Evolutionary conservation across 768 basidiomycete species (phyloP), one percentile per base, ranked within the genome.

Genomic region (Gymnopilus dilepis): DNA sequence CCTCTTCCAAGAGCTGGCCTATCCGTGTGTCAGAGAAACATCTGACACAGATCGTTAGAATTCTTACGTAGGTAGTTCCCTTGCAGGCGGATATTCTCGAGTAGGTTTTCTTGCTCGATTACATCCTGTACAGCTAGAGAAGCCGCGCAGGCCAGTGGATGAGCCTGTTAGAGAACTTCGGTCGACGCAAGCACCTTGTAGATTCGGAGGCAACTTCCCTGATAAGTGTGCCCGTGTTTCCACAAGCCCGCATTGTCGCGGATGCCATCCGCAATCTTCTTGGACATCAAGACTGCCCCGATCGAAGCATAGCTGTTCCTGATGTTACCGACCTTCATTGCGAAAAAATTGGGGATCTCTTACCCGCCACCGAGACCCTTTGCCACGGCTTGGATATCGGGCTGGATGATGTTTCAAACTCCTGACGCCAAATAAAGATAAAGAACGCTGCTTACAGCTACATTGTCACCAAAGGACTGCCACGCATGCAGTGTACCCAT

Each of bases 311-410:
- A 95, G 22, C 92, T 92, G 65, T 40, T 37, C 11, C n/a, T n/a
- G n/a, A 26, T 34, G 45, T 43, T 33, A 60, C 15, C 15, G 11
- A n/a, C 17, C n/a, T 43, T n/a, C 7, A 6, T 33, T 30, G 41
- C 37, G 5, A 28, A 4, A 17, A 58, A 15, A 40, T 37, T 52
- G 43, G 3, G 58, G 7, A 15, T 37, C 6, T 70, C 83, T 66
- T 72, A 92, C 87, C 94, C 94, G 75, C 93, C 94, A 50, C 92
- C 94, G 6, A 96, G 84, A 13, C 94, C 93, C 73, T 97, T 96
- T 0, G 94, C 95, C 30, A 95, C 82, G 6, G 92, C 91, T 74
- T 96, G 94, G 30, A 96, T 80, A 74, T 96, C 94, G 40, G 95
- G 94, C 82, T 83, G 62, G 1, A 59, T 19, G 24, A 62, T 17